Evolutionary conservation across 108 stramenopile genomes (phyloP).

Genomic region (Cylindrotheca closterium): DNA sequence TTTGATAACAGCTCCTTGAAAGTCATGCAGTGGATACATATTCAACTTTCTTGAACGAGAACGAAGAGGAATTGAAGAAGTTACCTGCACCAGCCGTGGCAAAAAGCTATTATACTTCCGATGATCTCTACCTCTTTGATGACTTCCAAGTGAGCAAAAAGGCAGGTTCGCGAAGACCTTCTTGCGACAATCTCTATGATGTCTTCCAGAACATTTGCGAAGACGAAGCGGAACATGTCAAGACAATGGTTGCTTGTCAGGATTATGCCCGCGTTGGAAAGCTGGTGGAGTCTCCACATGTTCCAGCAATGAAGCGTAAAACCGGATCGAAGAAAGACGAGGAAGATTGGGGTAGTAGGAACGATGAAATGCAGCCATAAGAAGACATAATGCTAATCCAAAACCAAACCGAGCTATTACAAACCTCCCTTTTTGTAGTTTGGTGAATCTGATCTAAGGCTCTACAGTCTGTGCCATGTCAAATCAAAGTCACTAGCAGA

Average conservation of each 20-base stretch:
- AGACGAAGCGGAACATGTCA: constrained; percentile 67
- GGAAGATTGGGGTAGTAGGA: no score
- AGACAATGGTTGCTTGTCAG: constrained; percentile 23
- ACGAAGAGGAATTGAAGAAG: constrained; percentile 52
- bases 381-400: no score
- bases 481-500: constrained; percentile 12
- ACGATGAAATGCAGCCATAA: no score
- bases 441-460: no score
- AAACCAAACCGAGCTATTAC: no score
- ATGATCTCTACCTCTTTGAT: constrained; percentile 49
- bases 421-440: no score
- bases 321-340: no score
- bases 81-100: constrained; percentile 65
- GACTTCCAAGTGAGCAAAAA: constrained; percentile 54
- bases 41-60: constrained; percentile 61
- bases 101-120: constrained; percentile 63
- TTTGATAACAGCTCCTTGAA: constrained; percentile 39
- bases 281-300: neutral
- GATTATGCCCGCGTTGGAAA: neutral
- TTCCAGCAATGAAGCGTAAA: no score
- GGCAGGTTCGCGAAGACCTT: constrained; percentile 26
- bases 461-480: constrained; percentile 27
- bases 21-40: constrained; percentile 85
- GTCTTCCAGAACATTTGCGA: constrained; percentile 51
- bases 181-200: constrained; percentile 52